Percentiles rank a stretch among this genome's conserved stretches.
Evolutionary conservation across 192 early-diverging fungal species (phyloP).

Genomic region (Physocladia obscura): DNA sequence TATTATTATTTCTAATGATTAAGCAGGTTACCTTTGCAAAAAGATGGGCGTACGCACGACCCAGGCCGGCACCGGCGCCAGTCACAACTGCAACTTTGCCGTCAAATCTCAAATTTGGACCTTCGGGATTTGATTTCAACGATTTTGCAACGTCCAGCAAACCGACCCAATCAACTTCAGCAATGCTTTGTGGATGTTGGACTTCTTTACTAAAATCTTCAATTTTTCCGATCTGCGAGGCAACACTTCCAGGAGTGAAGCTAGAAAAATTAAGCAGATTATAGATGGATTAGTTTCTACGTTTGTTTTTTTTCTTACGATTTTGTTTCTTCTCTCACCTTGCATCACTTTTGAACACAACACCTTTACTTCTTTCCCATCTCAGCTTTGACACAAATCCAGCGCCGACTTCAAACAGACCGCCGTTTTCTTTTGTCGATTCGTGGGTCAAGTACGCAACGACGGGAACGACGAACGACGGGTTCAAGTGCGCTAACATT

Average conservation of each 20-base stretch:
- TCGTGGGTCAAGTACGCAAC: constrained; percentile 90
- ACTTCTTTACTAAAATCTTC: constrained; percentile 54
- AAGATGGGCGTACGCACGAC: constrained; percentile 81
- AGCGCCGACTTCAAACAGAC: constrained; percentile 94
- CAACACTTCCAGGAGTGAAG: constrained; percentile 83
- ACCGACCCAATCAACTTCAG: constrained; percentile 80
- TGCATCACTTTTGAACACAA: constrained; percentile 86
- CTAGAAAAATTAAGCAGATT: background rate
- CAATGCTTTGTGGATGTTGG: constrained; percentile 70
- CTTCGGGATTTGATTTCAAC: constrained; percentile 60
- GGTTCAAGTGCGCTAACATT: constrained; percentile 92
- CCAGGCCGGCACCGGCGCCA: constrained; percentile 91
- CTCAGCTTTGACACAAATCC: constrained; percentile 92
- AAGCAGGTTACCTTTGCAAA: constrained; percentile 64
- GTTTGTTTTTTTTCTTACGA: too few species aligned
- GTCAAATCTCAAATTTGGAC: constrained; percentile 64
- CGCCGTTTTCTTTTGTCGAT: constrained; percentile 71
- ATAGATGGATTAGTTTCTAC: too few species aligned
- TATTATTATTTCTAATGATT: background rate
- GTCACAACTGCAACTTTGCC: constrained; percentile 84
- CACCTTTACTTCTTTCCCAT: constrained; percentile 86
- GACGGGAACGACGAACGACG: constrained; percentile 92
- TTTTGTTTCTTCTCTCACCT: too few species aligned
- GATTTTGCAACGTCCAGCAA: constrained; percentile 74
- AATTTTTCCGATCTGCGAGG: constrained; percentile 74